phyloP scores from a whole-genome alignment of 345 rosid species.

The Linum lewisii region DNA sequence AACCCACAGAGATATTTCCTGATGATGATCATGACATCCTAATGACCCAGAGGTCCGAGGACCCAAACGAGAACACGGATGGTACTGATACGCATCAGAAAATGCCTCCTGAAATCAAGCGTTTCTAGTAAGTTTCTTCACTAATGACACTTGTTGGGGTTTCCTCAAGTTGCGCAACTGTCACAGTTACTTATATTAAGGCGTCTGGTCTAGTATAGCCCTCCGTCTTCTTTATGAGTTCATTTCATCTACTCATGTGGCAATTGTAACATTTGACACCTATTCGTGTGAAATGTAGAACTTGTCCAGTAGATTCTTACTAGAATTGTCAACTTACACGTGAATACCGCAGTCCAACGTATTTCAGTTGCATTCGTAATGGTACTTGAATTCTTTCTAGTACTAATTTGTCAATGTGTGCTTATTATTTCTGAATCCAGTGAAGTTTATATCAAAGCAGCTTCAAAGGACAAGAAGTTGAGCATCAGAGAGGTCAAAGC shows the following conservation, averaged over 20 bases:
- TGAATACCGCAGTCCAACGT: not conserved
- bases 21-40: constrained; percentile 85
- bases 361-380: not conserved
- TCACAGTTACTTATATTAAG: not conserved
- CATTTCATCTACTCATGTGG: not conserved
- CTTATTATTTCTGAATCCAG: constrained; percentile 33
- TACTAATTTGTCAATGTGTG: not conserved
- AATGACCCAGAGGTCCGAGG: constrained; percentile 89
- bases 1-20: constrained; percentile 72
- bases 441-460: constrained; percentile 76
- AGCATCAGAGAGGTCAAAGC: constrained; percentile 95
- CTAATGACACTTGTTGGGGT: not conserved
- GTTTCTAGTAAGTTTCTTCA: constrained; percentile 57
- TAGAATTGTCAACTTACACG: not conserved
- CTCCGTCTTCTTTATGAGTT: not conserved
- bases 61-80: constrained; percentile 40
- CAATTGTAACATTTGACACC: not conserved
- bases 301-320: not conserved
- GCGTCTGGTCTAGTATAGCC: not conserved
- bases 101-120: constrained; percentile 86
- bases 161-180: not conserved
- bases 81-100: constrained; percentile 61
- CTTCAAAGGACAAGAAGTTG: constrained; percentile 68
- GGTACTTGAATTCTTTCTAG: not conserved
- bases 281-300: not conserved